Evolutionary conservation across 2,329 filamentous ascomycete genomes (phyloP), one percentile per base, ranked within the genome.

Genomic region (Phyllosticta citrichinensis): DNA sequence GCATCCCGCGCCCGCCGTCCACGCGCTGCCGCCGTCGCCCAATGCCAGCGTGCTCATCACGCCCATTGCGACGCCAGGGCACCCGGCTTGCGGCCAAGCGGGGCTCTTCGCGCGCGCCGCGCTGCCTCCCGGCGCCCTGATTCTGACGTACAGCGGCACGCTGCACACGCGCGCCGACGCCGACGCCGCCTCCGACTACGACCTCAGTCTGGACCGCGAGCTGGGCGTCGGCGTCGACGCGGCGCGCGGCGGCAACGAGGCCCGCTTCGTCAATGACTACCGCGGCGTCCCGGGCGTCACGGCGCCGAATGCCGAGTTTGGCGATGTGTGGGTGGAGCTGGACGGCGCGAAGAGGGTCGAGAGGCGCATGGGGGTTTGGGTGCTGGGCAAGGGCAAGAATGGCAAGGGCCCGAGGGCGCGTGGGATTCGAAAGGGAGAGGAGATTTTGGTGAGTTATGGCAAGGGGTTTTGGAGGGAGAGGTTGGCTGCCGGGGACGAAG

Each of bases 261-360:
- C 77, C 4, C 71, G 80, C 52, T 81, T 80, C 64, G 75, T 79
- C 63, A 82, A 82, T 64, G 80, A 82, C 66, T 82, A 81, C 66
- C 74, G 80, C 60, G 77, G 80, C 19, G 72, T 82, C 9, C 62
- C 67, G 1, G 66, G 66, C n/a, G 40, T n/a, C 14, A n/a, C 40
- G 40, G 40, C 14, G 6, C 73, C 75, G 9, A 75, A 73, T 62
- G 75, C 76, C 30, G 76, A 78, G 62, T 79, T 78, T 61, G 68
- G 73, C 24, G 75, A 78, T 56, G 69, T 74, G 24, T 70, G 70
- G 57, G 56, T 62, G 9, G 67, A 76, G 62, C 52, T 74, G 51
- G 67, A 68, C 10, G 64, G 71, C 63, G 22, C 22, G 22, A 72
- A 71, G 33, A 71, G 70, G 35, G 73, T 73, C 64, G 79, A 80